Conservation (phyloP, 495 filamentous ascomycete species). For the Penicillium canariense region DNA sequence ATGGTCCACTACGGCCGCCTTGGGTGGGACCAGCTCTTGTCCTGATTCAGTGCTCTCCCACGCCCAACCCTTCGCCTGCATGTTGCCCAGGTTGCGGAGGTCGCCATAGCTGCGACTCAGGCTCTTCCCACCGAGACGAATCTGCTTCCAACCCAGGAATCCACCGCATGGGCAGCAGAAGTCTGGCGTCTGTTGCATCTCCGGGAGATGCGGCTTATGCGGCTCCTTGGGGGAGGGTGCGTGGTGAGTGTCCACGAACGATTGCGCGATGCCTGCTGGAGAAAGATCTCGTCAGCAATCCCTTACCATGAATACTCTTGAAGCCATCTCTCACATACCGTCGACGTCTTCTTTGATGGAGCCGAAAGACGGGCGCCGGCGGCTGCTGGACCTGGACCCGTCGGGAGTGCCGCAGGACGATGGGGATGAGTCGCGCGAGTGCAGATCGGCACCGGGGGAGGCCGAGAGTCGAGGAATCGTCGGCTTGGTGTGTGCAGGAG, state of each 20-base stretch:
- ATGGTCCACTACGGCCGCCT: slow-evolving; percentile 29
- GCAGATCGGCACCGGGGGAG: slow-evolving; percentile 26
- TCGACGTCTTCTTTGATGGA: slow-evolving; percentile 49
- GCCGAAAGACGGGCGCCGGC: slow-evolving; percentile 43
- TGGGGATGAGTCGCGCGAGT: slow-evolving; percentile 40
- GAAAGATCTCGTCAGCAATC: slow-evolving; percentile 8
- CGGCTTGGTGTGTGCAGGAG: slow-evolving; percentile 24
- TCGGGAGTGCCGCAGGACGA: slow-evolving; percentile 38
- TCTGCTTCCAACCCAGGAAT: slow-evolving; percentile 71
- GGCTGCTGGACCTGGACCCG: slow-evolving; percentile 43
- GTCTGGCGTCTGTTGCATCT: slow-evolving; percentile 48
- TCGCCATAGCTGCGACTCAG: slow-evolving; percentile 73
- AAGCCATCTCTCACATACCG: slow-evolving; percentile 23
- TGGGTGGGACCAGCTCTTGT: slow-evolving; percentile 23
- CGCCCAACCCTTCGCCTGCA: slow-evolving; percentile 51
- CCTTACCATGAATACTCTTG: neutral
- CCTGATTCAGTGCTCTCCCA: slow-evolving; percentile 45
- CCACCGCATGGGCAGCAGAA: slow-evolving; percentile 71
- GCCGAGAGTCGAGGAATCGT: slow-evolving; percentile 23
- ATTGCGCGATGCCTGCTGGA: slow-evolving; percentile 61
- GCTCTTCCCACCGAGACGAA: slow-evolving; percentile 60
- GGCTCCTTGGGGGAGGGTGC: slow-evolving; percentile 52
- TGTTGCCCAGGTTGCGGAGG: slow-evolving; percentile 53
- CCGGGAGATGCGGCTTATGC: slow-evolving; percentile 38
- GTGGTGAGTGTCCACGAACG: slow-evolving; percentile 65